Evolutionary conservation across 306 rosid species (phyloP), one percentile per base, ranked within the genome.

Genomic region (Quercus dentata): DNA sequence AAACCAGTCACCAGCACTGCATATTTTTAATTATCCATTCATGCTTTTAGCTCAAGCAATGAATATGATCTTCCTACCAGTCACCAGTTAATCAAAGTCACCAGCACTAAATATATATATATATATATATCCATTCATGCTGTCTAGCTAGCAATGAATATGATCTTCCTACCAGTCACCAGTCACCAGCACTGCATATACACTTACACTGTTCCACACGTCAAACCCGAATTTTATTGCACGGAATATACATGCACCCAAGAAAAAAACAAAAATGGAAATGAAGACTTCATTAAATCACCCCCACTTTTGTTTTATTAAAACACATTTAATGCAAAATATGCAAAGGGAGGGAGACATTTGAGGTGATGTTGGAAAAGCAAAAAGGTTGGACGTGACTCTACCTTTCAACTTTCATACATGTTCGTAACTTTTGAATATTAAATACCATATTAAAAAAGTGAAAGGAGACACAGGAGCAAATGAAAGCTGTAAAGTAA

Each of bases 341-440:
- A 83, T 74, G 73, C 64, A 71, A 49, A 14, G 70, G 15, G 25
- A 63, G 23, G 25, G 75, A 35, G 64, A 65, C 49, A 70, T 23
- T n/a, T 71, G 87, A 79, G 65, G 70, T 69, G 80, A 79, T 75
- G 74, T 75, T 54, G 76, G 75, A 74, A 81, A 80, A 77, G 85
- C 73, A 56, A 77, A 81, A 85, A 78, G n/a, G 65, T 3, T 21
- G 44, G 73, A 79, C 19, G 49, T 56, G 84, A 75, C 79, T 57
- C 41, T n/a, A 38, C 62, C 8, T 35, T 6, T 5, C 38, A 33
- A 33, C 69, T 55, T 85, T 83, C 78, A 75, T 49, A 49, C 15
- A 49, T 65, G 55, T 74, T 13, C 81, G 5, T 58, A 56, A 2
- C 74, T 74, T 58, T 80, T 61, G 78, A 79, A 79, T 61, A 73